phyloP scores from a whole-genome alignment of 1,284 basidiomycete species.

The Pisolithus thermaeus region DNA sequence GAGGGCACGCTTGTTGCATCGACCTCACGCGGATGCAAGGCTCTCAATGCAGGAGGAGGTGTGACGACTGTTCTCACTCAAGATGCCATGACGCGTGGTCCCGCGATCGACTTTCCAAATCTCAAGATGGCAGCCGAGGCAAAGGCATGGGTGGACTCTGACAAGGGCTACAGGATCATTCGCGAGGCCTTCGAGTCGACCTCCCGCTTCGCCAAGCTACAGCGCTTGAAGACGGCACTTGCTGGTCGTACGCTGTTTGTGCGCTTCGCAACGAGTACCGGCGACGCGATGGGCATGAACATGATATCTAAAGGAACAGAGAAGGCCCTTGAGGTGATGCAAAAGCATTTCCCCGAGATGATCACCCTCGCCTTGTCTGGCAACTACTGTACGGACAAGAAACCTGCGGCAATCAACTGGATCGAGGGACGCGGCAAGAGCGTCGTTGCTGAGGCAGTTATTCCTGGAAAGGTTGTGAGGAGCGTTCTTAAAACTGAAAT shows the following conservation, averaged over 20 bases:
- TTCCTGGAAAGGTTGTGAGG: constrained; percentile 87
- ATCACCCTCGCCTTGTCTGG: constrained; percentile 89
- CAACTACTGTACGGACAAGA: constrained; percentile 99
- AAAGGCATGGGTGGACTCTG: constrained; percentile 85
- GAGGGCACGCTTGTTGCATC: constrained; percentile 98
- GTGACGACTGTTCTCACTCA: constrained; percentile 91
- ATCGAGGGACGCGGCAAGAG: constrained; percentile 98
- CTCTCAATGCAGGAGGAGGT: constrained; percentile 92
- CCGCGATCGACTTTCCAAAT: constrained; percentile 92
- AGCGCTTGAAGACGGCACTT: constrained; percentile 78
- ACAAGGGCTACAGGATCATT: constrained; percentile 73
- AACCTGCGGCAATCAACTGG: constrained; percentile 99
- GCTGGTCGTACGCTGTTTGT: constrained; percentile 92
- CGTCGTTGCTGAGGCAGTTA: constrained; percentile 92
- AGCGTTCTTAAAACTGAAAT: constrained; percentile 95
- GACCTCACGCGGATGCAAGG: constrained; percentile 96
- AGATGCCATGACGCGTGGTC: constrained; percentile 98
- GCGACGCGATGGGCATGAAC: constrained; percentile 99
- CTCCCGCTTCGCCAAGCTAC: constrained; percentile 82
- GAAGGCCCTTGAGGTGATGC: constrained; percentile 83
- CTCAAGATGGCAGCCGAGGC: constrained; percentile 78
- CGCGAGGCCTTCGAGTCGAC: constrained; percentile 93
- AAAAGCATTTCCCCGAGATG: constrained; percentile 88
- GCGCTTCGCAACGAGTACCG: constrained; percentile 93
- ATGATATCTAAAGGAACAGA: constrained; percentile 98